Evolutionary conservation across 2,329 filamentous ascomycete species (phyloP).

Genomic region (Chaetothyriales sp.): DNA sequence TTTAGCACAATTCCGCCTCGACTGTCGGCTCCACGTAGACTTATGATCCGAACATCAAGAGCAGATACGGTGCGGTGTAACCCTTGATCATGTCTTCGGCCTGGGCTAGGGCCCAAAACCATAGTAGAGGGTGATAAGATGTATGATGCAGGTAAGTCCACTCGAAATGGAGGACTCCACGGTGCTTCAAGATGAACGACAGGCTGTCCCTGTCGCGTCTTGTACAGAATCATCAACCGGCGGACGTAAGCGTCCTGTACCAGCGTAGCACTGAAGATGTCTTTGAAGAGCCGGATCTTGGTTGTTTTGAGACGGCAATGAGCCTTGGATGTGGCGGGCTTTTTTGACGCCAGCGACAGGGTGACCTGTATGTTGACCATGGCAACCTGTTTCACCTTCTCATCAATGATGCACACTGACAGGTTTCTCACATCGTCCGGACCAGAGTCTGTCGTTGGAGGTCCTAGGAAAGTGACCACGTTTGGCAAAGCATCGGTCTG

Average conservation of each 20-base stretch:
- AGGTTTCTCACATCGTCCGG: slow-evolving; percentile 22
- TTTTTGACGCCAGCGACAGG: slow-evolving; percentile 13
- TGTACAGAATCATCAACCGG: slow-evolving; percentile 54
- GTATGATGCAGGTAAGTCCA: slow-evolving; percentile 39
- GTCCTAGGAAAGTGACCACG: slow-evolving; percentile 6
- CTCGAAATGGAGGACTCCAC: slow-evolving; percentile 55
- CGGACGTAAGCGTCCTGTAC: slow-evolving; percentile 51
- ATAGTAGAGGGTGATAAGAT: background rate
- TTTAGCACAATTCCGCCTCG: slow-evolving; percentile 51
- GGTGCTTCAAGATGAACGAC: slow-evolving; percentile 60
- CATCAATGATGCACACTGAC: slow-evolving; percentile 53
- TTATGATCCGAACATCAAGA: background rate
- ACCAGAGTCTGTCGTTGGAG: background rate
- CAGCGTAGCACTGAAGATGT: slow-evolving; percentile 58
- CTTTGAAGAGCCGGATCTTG: slow-evolving; percentile 44
- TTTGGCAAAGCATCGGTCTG: slow-evolving; percentile 3
- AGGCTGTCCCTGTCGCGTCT: slow-evolving; percentile 46
- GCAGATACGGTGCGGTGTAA: background rate
- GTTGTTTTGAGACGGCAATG: slow-evolving; percentile 21
- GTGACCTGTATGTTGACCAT: slow-evolving; percentile 49
- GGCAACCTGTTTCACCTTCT: slow-evolving; percentile 50
- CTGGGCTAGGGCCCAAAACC: background rate
- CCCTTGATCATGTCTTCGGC: background rate
- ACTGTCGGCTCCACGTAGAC: slow-evolving; percentile 15
- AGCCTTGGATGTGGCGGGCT: slow-evolving; percentile 5